Base-by-base conservation (phyloP, 768 basidiomycete genomes). In the Lentinula sp. region DNA sequence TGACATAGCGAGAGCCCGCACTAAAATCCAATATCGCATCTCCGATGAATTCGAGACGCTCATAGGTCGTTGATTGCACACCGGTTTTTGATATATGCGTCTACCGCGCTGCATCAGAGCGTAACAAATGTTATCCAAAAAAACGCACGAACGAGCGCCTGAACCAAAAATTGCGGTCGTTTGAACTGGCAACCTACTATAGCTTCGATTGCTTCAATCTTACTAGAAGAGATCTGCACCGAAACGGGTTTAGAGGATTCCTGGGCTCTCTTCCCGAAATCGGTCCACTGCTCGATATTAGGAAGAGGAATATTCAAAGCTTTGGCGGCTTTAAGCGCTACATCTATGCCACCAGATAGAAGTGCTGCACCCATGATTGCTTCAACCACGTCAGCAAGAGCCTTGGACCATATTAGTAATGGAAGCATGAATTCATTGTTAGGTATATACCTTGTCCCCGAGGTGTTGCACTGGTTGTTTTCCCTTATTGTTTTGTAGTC, bases 11-110 rank as follows among this genome's bases (percentile, higher is more conserved):
- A 58, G 39, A 42, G 7, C 3, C 75, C 89, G 59, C 67, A 93
- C 92, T 72, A 61, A 91, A 89, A 70, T 94, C 93, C 28, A 95
- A 80, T 55, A 95, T 83, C 1, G 89, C 90, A 73, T 95, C 93
- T 11, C 93, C 93, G 43, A 93, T 77, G 69, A 93, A 95, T 70
- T 93, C 91, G 39, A 94, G 78, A 61, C 89, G 78, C 66, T 92
- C 89, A 67, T 89, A 89, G 16, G 82, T 82, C 13, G 78, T 81
- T 40, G 78, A 74, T 60, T 86, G 82, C 60, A 75, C 78, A 3
- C 80, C 80, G 63, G 82, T 79, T 37, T 81, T 74, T 0, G 88
- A 87, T 2, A 82, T 74, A 69, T 91, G 91, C 0, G 87, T 88
- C 91, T 93, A 55, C 43, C 52, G 42, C 35, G 21, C n/a, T 43